Evolutionary conservation across 148 eudicot species (phyloP), one percentile per base, ranked within the genome.

Genomic region (Salicornia ramosissima): DNA sequence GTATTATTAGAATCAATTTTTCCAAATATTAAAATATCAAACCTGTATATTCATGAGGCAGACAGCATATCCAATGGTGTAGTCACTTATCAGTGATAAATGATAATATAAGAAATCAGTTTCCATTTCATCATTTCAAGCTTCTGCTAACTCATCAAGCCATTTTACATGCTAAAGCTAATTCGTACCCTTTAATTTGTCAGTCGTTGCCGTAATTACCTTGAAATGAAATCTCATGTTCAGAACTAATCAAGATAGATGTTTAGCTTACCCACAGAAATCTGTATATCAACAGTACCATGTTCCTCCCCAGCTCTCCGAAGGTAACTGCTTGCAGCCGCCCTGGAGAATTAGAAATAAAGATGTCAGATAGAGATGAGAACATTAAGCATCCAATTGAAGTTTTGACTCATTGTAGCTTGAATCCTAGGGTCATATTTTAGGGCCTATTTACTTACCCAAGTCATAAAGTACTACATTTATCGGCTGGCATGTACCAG

Each of bases 241-340:
- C 40, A 5, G 10, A 21, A 24, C 18, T 21, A 25, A 16, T 60
- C 24, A 31, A 33, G 43, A 60, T 58, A 21, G 7, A 40, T 45
- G 49, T 43, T 31, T 68, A 67, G 60, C 87, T 82, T 81, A 91
- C 99, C 97, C 30, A 94, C 75, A 55, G 90, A 88, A 30, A 91
- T 82, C 69, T 78, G 79, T 72, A 94, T 94, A 58, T 84, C 72
- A 70, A 94, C 97, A 10, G 99, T 94, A 40, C 99, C 97, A 73
- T 94, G 97, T 19, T 55, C 75, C 56, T 91, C 93, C 28, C 97
- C 97, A 46, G 90, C 86, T 66, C 74, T 77, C 78, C 73, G 75
- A 49, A 94, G 89, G 75, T 94, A 94, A 45, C 71, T 81, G 80
- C 97, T 90, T 54, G 97, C 99, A 28, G 75, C 79, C 47, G 42